Evolutionary conservation across 2,329 filamentous ascomycete genomes (phyloP).

Genomic region (Aspergillus hiratsukae): DNA sequence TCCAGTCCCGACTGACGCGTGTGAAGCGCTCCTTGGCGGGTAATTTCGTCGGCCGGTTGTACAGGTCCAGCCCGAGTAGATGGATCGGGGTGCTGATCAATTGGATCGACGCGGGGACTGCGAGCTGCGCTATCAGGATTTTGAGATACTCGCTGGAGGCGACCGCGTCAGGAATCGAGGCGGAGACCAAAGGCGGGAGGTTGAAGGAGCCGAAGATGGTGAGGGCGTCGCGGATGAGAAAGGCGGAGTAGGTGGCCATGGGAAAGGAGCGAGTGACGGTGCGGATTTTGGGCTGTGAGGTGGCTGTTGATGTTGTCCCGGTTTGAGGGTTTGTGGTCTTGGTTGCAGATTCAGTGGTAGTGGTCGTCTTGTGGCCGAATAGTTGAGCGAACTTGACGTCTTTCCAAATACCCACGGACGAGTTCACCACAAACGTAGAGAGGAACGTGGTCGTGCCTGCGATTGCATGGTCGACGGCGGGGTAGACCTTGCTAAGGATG

Average conservation of each 20-base stretch:
- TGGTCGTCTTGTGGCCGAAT: constrained; percentile 46
- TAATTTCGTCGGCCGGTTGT: constrained; percentile 58
- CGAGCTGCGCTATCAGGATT: constrained; percentile 77
- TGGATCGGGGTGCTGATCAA: constrained; percentile 76
- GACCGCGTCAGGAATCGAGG: constrained; percentile 66
- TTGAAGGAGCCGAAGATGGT: constrained; percentile 63
- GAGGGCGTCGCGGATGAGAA: constrained; percentile 72
- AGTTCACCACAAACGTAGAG: constrained; percentile 70
- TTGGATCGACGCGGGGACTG: constrained; percentile 73
- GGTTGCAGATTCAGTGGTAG: constrained; percentile 6
- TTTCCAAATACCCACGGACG: constrained; percentile 73
- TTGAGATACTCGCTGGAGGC: constrained; percentile 75
- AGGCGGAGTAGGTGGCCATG: constrained; percentile 52
- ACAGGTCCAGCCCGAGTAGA: constrained; percentile 76
- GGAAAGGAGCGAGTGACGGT: constrained; percentile 42
- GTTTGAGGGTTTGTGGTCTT: constrained; percentile 1
- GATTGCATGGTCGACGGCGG: constrained; percentile 57
- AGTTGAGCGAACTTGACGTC: constrained; percentile 77
- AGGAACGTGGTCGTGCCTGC: constrained; percentile 72
- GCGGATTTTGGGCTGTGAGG: constrained; percentile 16
- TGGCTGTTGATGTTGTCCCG: constrained; percentile 3
- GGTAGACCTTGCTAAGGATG: constrained; percentile 54
- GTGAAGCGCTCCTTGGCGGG: constrained; percentile 54
- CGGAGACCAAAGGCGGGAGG: constrained; percentile 30
- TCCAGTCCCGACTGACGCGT: constrained; percentile 69